Conservation (phyloP, 257 asterid species). For the Solanum chmielewskii region DNA sequence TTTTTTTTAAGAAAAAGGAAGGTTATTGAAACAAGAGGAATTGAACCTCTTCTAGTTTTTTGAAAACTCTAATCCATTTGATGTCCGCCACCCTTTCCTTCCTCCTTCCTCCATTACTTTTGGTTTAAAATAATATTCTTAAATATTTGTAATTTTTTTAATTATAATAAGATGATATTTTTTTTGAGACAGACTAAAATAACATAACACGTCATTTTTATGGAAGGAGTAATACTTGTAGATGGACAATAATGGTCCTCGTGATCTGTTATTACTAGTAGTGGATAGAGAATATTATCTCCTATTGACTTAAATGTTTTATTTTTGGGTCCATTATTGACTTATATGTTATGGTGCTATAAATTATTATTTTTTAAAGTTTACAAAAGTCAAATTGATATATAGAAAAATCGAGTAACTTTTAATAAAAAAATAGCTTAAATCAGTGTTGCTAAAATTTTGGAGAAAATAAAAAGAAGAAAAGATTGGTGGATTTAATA, state of each 20-base stretch:
- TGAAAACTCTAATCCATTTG: too few species aligned
- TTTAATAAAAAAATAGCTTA: background rate
- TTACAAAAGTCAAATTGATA: background rate
- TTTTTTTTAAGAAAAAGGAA: too few species aligned
- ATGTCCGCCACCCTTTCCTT: too few species aligned
- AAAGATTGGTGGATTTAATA: background rate
- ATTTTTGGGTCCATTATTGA: background rate
- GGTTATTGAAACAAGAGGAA: too few species aligned
- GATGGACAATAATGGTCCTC: background rate
- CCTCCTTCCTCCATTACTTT: too few species aligned
- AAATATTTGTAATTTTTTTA: too few species aligned
- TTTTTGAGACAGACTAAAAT: too few species aligned
- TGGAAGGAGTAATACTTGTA: background rate
- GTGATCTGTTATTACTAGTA: background rate
- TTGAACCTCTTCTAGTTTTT: too few species aligned
- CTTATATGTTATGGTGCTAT: background rate
- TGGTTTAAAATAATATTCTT: too few species aligned
- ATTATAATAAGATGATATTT: too few species aligned
- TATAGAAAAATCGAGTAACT: background rate
- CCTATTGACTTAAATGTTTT: background rate
- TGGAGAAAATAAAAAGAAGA: background rate
- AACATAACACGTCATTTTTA: too few species aligned
- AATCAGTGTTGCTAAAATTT: background rate
- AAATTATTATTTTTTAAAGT: background rate
- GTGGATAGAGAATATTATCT: background rate